Base-by-base conservation (phyloP, 2,329 filamentous ascomycete genomes). In the Phaeosphaeriaceae sp. region DNA sequence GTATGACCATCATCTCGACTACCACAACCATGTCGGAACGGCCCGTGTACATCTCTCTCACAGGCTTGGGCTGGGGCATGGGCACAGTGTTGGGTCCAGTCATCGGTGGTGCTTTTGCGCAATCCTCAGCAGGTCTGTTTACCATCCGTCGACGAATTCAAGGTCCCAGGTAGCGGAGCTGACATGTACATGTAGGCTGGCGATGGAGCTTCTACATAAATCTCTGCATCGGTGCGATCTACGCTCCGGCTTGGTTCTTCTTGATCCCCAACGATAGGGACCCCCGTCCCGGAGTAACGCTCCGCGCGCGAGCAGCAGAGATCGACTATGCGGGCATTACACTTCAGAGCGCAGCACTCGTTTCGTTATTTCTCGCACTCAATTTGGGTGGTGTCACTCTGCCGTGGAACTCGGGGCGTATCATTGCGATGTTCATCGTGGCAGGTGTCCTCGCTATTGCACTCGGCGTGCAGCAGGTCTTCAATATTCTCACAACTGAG, bases 131-230 rank as follows among this genome's bases (percentile, higher is more conserved):
- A 21, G 28, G n/a, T 51, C 10, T 30, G 32, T 23, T 19, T n/a
- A 1, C n/a, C n/a, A n/a, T n/a, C n/a, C n/a, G n/a, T n/a, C n/a
- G n/a, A n/a, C n/a, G n/a, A n/a, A n/a, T n/a, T n/a, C n/a, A n/a
- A n/a, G n/a, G 2, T 51, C 21, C 17, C 19, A 23, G n/a, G 28
- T 22, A 30, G n/a, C 17, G 10, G 28, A n/a, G 28, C 28, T 22
- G 15, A 35, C 19, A 40, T 15, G 3, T 10, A 23, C 21, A 23
- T 24, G 30, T n/a, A 1, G 11, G 8, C 9, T 85, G 83, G 83
- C 61, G 83, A 19, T 65, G 58, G 59, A 54, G 44, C 0, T 85
- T 85, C 65, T 89, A 89, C 65, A 83, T 88, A 75, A 88, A 88
- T 63, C 76, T 88, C 0, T 69, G 78, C 35, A 73, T 84, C 49